Percentiles rank a stretch among this genome's conserved stretches.
Conservation (phyloP, 106 monocot genomes). For the Dioscorea alata region DNA sequence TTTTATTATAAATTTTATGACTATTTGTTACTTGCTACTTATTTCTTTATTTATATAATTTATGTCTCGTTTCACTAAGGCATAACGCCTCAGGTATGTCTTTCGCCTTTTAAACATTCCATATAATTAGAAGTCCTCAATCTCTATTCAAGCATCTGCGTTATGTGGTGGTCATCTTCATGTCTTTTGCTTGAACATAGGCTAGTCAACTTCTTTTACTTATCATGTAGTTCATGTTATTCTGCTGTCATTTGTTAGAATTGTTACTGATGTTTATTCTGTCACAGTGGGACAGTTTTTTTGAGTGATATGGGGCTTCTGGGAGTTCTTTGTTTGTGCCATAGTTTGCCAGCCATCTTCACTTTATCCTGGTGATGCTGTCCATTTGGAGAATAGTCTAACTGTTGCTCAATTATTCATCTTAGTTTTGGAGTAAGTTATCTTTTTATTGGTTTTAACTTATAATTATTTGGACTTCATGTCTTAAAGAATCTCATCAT, state of each 20-base stretch:
- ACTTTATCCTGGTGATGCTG: slow-evolving; percentile 53
- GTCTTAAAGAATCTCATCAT: too few species aligned
- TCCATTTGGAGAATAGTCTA: slow-evolving; percentile 71
- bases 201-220: slow-evolving; percentile 16
- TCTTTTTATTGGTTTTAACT: too few species aligned
- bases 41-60: too few species aligned
- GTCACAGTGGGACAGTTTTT: slow-evolving; percentile 78
- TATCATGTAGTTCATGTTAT: neutral
- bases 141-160: slow-evolving; percentile 12
- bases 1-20: too few species aligned
- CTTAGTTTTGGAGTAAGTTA: slow-evolving; percentile 42
- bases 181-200: slow-evolving; percentile 62
- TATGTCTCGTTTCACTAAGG: too few species aligned
- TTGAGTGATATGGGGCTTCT: slow-evolving; percentile 60
- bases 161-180: slow-evolving; percentile 26
- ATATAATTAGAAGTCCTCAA: slow-evolving; percentile 18
- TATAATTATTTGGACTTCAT: too few species aligned
- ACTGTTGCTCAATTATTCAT: slow-evolving; percentile 66
- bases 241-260: neutral
- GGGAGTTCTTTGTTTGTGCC: slow-evolving; percentile 78
- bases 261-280: slow-evolving; percentile 1
- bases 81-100: too few species aligned
- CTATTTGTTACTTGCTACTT: too few species aligned
- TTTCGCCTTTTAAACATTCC: too few species aligned
- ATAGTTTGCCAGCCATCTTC: slow-evolving; percentile 37